Conservation (phyloP, 1,284 basidiomycete species). For the Peniophora sp. region DNA sequence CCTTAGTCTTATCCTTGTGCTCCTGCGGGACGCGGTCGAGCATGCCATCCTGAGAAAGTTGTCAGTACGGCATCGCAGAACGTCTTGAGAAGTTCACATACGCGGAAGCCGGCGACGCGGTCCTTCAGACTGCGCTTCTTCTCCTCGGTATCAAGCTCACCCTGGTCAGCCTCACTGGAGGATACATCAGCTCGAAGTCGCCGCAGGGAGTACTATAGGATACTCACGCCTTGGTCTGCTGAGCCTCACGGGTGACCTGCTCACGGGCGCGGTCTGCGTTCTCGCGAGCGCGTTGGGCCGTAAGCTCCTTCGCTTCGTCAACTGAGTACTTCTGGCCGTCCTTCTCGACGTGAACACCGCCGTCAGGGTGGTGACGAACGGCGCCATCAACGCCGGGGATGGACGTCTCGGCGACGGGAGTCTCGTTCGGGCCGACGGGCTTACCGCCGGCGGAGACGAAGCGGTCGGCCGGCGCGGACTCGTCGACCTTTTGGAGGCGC, state of each 20-base stretch:
- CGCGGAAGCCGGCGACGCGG: conserved; percentile 33
- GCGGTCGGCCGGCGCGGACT: conserved; percentile 57
- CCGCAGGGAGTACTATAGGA: background rate
- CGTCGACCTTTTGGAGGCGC: conserved; percentile 57
- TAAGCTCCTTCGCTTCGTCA: conserved; percentile 14
- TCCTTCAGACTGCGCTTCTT: conserved; percentile 47
- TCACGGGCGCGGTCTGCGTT: no score
- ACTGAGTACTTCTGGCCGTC: conserved; percentile 29
- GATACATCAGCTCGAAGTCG: no score
- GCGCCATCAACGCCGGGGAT: conserved; percentile 36
- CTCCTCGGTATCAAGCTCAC: conserved; percentile 34
- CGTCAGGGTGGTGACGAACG: conserved; percentile 40
- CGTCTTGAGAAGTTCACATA: no score
- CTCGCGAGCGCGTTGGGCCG: no score
- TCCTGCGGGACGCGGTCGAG: conserved; percentile 51
- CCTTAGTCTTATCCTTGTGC: conserved; percentile 48
- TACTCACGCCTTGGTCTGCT: no score
- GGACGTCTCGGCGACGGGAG: conserved; percentile 43
- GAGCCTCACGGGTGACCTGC: no score
- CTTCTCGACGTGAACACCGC: conserved; percentile 24
- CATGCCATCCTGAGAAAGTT: conserved; percentile 41
- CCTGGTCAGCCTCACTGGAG: conserved; percentile 10
- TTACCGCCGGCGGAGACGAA: conserved; percentile 46
- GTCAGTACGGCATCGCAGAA: no score
- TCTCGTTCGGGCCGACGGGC: conserved; percentile 25